Base-by-base conservation (phyloP, 2,329 filamentous ascomycete species). In the Ophiostoma tasmaniense region DNA sequence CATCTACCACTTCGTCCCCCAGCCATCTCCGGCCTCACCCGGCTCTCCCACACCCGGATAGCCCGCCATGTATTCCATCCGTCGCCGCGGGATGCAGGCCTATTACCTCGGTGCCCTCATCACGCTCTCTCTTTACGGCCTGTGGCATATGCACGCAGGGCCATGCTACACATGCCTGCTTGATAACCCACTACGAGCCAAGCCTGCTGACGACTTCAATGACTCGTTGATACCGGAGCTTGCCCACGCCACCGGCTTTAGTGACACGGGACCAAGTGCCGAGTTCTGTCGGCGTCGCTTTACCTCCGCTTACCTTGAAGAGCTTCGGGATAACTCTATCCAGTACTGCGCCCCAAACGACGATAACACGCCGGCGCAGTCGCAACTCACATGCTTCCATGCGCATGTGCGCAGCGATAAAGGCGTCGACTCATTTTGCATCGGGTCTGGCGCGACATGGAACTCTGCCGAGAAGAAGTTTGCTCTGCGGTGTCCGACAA, bases 331-430 rank as follows among this genome's bases (percentile, higher is more conserved):
- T 52, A 69, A 72, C 35, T 25, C 52, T 5, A 70, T 72, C 22
- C 66, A 73, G 25, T 73, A 73, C 68, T 73, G 72, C 66, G 55
- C 62, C 17, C 11, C 35, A 1, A 28, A 17, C 5, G 30, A 37
- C 28, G 62, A 22, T 30, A 30, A 68, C 30, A 17, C 4, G 22
- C 13, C 25, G 11, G 45, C 70, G 1, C n/a, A 45, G 10, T 66
- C 71, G 22, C 50, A 65, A 0, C 66, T 73, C 20, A 71, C 69
- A 1, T 73, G 72, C 52, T 72, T 72, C 70, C 72, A 73, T 64
- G 70, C 64, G 0, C 69, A 71, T 64, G 67, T 68, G 10, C 70
- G 69, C 13, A 50, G 61, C 37, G 70, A 71, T 45, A 28, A 22
- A 13, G n/a, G 42, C 17, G 67, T 68, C 39, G 72, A 73, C 67